Conservation (phyloP, 805 yeast genomes). For the Yarrowia yakushimensis region DNA sequence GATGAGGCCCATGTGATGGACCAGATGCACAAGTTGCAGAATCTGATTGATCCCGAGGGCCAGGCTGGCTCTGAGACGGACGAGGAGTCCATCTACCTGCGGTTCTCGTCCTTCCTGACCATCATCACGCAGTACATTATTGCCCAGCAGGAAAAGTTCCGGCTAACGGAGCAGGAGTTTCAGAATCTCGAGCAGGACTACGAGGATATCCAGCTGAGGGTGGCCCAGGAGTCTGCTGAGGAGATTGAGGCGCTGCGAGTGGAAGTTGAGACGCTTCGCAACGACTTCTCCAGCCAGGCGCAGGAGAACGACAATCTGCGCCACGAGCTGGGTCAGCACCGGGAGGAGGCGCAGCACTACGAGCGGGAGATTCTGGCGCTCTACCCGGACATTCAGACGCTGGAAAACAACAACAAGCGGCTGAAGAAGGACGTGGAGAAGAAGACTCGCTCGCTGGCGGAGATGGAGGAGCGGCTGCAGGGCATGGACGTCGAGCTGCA, state of each 20-base stretch:
- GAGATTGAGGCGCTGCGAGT: neutral
- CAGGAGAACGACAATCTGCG: constrained; percentile 4
- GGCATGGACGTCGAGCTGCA: constrained; percentile 1
- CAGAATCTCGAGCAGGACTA: constrained; percentile 19
- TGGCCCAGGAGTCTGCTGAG: neutral
- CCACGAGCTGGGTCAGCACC: constrained; percentile 1
- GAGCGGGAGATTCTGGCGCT: constrained; percentile 15
- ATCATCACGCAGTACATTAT: constrained; percentile 12
- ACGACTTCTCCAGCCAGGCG: neutral
- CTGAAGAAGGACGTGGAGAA: constrained; percentile 5
- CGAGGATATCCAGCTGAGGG: constrained; percentile 2
- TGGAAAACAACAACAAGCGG: constrained; percentile 12
- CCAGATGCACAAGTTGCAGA: constrained; percentile 14
- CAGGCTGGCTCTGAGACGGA: neutral
- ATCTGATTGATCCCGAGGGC: constrained; percentile 1
- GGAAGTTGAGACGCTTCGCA: neutral
- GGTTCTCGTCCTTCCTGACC: neutral
- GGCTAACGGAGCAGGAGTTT: constrained; percentile 13
- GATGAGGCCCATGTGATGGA: constrained; percentile 17
- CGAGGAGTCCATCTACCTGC: constrained; percentile 2
- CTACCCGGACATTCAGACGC: constrained; percentile 2
- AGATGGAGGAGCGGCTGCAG: constrained; percentile 2
- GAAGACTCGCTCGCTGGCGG: neutral
- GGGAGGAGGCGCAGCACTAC: constrained; percentile 4
- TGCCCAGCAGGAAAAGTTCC: constrained; percentile 1